Evolutionary conservation across 2,329 filamentous ascomycete species (phyloP).

Genomic region (Penicillium sp.): DNA sequence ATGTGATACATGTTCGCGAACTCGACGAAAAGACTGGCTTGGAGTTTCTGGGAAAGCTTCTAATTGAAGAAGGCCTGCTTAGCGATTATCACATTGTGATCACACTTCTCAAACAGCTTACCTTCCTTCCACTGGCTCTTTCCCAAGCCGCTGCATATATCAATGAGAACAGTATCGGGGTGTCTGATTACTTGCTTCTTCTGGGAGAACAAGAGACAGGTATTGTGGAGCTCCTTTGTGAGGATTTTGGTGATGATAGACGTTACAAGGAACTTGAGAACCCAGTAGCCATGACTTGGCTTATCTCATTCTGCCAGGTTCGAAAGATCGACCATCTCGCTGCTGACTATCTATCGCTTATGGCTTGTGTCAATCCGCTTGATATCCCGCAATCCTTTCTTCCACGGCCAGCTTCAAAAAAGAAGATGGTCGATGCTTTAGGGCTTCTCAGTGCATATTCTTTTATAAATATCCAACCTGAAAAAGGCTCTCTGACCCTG

Average conservation of each 20-base stretch:
- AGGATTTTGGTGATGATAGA: conserved; percentile 14
- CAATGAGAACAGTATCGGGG: conserved; percentile 9
- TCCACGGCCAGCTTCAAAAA: background rate
- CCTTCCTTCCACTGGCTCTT: conserved; percentile 33
- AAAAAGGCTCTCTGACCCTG: conserved; percentile 21
- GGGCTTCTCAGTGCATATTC: conserved; percentile 31
- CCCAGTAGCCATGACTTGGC: conserved; percentile 17
- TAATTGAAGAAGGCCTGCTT: conserved; percentile 10
- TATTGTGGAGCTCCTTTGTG: conserved; percentile 8
- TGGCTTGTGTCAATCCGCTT: conserved; percentile 35
- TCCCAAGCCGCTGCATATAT: conserved; percentile 31
- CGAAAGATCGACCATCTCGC: conserved; percentile 16
- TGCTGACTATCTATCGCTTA: conserved; percentile 29
- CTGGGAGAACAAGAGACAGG: conserved; percentile 10
- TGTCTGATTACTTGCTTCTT: conserved; percentile 11
- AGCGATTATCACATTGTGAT: conserved; percentile 7
- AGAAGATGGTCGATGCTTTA: conserved; percentile 23
- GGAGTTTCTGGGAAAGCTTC: background rate
- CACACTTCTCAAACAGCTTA: conserved; percentile 26
- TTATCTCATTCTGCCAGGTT: conserved; percentile 20
- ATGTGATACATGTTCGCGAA: background rate
- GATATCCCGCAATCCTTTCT: conserved; percentile 34
- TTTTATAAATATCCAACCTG: conserved; percentile 19
- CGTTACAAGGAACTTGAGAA: conserved; percentile 12
- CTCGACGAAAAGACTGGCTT: background rate